A percentile compares a stretch with the other conserved stretches of the same genome.
phyloP scores from a whole-genome alignment of 768 basidiomycete genomes.

The Lentinula detonsa region DNA sequence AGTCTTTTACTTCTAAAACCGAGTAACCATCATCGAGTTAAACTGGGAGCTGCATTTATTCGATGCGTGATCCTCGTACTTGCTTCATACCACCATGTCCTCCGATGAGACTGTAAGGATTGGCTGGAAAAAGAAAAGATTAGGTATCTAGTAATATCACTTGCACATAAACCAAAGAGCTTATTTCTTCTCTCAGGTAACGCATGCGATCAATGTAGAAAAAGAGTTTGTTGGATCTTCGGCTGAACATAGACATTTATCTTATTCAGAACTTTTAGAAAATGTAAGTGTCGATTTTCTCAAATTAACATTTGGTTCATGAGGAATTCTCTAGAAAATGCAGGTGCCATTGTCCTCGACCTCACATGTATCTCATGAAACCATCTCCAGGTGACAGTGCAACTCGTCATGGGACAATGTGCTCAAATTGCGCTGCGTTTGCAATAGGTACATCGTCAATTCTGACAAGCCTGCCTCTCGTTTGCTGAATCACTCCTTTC shows the following conservation, averaged over 20 bases:
- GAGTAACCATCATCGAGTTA: not conserved
- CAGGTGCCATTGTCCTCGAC: not conserved
- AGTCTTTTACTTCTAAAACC: not conserved
- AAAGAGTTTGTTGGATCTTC: not conserved
- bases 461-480: not conserved
- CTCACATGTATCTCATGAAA: conserved; percentile 1
- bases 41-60: not conserved
- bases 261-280: conserved; percentile 10
- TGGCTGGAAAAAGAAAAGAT: conserved; percentile 30
- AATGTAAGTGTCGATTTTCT: conserved; percentile 26
- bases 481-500: not conserved
- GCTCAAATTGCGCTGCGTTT: conserved; percentile 49
- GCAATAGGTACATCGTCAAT: conserved; percentile 15
- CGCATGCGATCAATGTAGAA: conserved; percentile 39
- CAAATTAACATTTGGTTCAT: not conserved
- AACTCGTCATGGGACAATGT: conserved; percentile 45
- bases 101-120: conserved; percentile 8
- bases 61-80: not conserved
- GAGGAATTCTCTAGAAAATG: not conserved
- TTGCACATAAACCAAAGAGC: not conserved
- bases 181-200: conserved; percentile 11
- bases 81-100: not conserved
- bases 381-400: conserved; percentile 49
- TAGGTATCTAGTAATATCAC: conserved; percentile 12
- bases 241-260: too few species aligned